A percentile compares a stretch with the other conserved stretches of the same genome.
Evolutionary conservation across 169 alveolate species (phyloP).

Genomic region (Plasmodium malariae): DNA sequence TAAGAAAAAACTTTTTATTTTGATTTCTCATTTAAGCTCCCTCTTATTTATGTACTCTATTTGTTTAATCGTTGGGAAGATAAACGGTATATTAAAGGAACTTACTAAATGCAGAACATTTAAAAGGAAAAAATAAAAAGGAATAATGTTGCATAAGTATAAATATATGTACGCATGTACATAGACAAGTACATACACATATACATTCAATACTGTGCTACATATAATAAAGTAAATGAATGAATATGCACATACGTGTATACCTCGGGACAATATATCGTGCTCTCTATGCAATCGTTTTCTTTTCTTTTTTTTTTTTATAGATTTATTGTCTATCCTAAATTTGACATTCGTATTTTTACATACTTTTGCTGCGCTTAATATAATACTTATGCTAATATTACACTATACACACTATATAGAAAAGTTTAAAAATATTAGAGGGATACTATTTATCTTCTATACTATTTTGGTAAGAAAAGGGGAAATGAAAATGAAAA

Average conservation of each 20-base stretch:
- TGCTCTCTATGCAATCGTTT: slow-evolving; percentile 2
- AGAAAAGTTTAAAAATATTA: slow-evolving; percentile 24
- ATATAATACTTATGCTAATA: slow-evolving; percentile 27
- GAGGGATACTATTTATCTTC: slow-evolving; percentile 26
- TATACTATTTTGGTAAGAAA: slow-evolving; percentile 24
- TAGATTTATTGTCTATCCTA: slow-evolving; percentile 39
- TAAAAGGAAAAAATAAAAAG: not conserved
- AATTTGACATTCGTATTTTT: slow-evolving; percentile 36
- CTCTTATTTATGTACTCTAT: slow-evolving; percentile 64
- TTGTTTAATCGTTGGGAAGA: slow-evolving; percentile 57
- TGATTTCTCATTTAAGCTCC: slow-evolving; percentile 48
- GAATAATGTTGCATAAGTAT: not conserved
- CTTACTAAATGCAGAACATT: not conserved
- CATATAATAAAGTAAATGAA: too few relatives aligned
- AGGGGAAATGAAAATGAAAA: not conserved
- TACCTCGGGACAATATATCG: too few relatives aligned
- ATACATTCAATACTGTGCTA: not conserved
- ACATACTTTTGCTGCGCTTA: slow-evolving; percentile 45
- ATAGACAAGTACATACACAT: slow-evolving; percentile 5
- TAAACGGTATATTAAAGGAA: slow-evolving; percentile 23
- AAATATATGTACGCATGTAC: not conserved
- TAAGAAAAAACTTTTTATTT: slow-evolving; percentile 45
- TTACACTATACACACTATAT: slow-evolving; percentile 41
- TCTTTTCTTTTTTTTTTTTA: slow-evolving; percentile 10
- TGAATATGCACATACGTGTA: too few relatives aligned